These are phyloP conservation scores for Ulota crispa DNA, from an alignment of 225 moss, liverwort and hornwort genomes.

Conservation along the genomic window DNA sequence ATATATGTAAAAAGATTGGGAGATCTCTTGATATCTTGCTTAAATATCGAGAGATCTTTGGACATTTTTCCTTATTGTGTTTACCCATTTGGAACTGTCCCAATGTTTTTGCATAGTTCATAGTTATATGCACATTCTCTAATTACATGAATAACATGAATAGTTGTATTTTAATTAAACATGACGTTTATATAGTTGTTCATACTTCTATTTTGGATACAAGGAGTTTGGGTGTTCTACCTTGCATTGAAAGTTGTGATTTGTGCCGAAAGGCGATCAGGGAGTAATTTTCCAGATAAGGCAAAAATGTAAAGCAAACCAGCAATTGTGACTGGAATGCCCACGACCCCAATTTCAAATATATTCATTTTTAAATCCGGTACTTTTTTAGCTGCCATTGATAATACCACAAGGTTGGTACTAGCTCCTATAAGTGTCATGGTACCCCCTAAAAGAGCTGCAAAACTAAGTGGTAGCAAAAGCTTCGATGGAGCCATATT, in stretches of 20 bases:
- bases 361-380: constrained; percentile 87
- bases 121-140: too few species aligned
- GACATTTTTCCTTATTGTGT: too few species aligned
- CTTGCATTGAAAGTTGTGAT: constrained; percentile 64
- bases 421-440: constrained; percentile 94
- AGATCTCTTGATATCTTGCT: too few species aligned
- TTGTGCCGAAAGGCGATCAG: constrained; percentile 44
- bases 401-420: constrained; percentile 86
- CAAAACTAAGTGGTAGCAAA: constrained; percentile 89
- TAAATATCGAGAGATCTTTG: too few species aligned
- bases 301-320: constrained; percentile 82
- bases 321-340: constrained; percentile 68
- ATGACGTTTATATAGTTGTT: too few species aligned
- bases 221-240: constrained; percentile 15
- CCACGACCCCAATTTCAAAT: constrained; percentile 89
- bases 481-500: constrained; percentile 89
- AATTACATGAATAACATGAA: too few species aligned
- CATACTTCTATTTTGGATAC: too few species aligned
- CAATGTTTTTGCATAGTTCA: too few species aligned
- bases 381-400: constrained; percentile 89
- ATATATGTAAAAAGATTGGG: too few species aligned
- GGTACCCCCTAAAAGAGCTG: constrained; percentile 90
- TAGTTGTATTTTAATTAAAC: too few species aligned
- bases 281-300: constrained; percentile 75
- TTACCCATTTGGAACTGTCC: too few species aligned